phyloP scores from a whole-genome alignment of 2,329 filamentous ascomycete species.

The Pseudogymnoascus sp. region DNA sequence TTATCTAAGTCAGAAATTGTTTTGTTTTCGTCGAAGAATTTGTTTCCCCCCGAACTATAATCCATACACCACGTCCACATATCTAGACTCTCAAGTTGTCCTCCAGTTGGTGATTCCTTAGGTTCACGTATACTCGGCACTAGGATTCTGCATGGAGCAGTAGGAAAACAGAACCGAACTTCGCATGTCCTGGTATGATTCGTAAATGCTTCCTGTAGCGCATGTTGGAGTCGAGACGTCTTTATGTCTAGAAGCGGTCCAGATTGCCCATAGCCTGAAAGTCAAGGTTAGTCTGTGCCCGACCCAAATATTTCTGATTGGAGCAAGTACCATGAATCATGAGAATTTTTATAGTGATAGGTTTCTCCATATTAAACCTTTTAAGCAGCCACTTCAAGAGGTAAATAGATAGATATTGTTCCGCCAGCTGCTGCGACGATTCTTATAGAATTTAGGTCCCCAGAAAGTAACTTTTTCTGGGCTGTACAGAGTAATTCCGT shows the following conservation, averaged over 20 bases:
- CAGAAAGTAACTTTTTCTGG: background rate
- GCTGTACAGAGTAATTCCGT: background rate
- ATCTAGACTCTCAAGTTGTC: background rate
- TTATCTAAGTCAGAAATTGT: background rate
- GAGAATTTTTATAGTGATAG: background rate
- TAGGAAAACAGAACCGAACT: background rate
- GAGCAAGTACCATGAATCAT: background rate
- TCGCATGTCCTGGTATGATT: background rate
- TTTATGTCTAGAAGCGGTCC: background rate
- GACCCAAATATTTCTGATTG: background rate
- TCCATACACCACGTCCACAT: background rate
- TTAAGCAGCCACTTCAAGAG: background rate
- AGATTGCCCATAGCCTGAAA: background rate
- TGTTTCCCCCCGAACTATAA: background rate
- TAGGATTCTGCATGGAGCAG: background rate
- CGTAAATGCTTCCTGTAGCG: background rate
- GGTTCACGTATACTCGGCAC: background rate
- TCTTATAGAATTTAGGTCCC: background rate
- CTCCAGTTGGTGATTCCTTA: background rate
- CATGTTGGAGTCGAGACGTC: background rate
- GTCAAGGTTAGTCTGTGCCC: background rate
- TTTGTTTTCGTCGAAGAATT: background rate
- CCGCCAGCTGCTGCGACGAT: background rate
- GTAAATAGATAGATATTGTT: background rate
- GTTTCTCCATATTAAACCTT: background rate